Evolutionary conservation across 345 rosid species (phyloP).

Genomic region (Anastatica hierochuntica): DNA sequence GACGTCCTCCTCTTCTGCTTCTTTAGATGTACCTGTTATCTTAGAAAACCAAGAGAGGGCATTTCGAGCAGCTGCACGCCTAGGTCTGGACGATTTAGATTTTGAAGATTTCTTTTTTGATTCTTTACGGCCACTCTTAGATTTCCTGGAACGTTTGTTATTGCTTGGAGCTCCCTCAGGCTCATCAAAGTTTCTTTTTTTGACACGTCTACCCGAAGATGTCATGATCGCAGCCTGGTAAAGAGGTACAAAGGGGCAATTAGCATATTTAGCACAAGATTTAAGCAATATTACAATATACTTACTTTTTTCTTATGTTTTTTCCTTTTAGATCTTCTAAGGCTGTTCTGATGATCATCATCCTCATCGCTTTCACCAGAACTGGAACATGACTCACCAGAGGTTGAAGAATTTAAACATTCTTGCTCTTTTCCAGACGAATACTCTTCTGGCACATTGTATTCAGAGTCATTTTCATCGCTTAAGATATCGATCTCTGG

Average conservation of each 20-base stretch:
- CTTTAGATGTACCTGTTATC: constrained; percentile 70
- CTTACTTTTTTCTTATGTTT: constrained; percentile 63
- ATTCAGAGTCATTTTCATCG: constrained; percentile 95
- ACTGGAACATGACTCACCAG: constrained; percentile 55
- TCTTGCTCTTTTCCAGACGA: constrained; percentile 66
- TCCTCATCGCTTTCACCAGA: constrained; percentile 52
- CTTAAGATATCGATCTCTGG: constrained; percentile 66
- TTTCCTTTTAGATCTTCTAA: constrained; percentile 66
- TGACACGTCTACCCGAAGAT: constrained; percentile 86
- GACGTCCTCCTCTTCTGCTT: constrained; percentile 60
- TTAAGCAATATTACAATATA: constrained; percentile 5
- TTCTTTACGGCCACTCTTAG: constrained; percentile 44
- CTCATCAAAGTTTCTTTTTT: constrained; percentile 75
- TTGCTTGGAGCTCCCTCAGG: constrained; percentile 41
- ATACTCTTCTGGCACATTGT: constrained; percentile 71
- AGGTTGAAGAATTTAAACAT: constrained; percentile 48
- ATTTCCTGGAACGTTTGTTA: constrained; percentile 39
- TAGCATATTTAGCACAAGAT: constrained; percentile 5
- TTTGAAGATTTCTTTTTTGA: constrained; percentile 49
- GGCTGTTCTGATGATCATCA: constrained; percentile 45
- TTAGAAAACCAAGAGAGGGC: constrained; percentile 78
- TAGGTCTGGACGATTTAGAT: constrained; percentile 75
- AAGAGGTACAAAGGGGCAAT: constrained; percentile 10
- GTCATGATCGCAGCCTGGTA: constrained; percentile 74
- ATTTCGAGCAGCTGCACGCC: constrained; percentile 90